Percentiles rank a stretch among this genome's conserved stretches.
These are phyloP conservation scores for Peribolospora baueri DNA, from an alignment of 768 basidiomycete genomes.

Conservation along the genomic window DNA sequence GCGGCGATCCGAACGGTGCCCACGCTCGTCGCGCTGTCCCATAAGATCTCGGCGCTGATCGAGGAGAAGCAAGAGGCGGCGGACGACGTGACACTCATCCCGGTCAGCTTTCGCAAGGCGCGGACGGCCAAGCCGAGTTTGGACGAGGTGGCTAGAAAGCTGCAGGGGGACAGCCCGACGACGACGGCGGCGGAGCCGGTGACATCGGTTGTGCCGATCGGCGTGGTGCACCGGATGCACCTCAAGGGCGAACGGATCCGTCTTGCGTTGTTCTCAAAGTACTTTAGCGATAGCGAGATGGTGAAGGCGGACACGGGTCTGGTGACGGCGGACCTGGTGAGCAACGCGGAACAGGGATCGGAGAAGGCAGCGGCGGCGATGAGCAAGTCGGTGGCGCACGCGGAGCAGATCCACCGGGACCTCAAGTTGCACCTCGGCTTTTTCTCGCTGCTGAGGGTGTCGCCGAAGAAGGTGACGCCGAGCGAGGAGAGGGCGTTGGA, in stretches of 20 bases:
- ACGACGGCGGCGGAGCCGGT: slow-evolving; percentile 38
- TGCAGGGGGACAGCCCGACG: background rate
- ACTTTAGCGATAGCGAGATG: slow-evolving; percentile 50
- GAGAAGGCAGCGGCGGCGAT: too few relatives aligned
- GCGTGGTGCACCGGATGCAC: slow-evolving; percentile 48
- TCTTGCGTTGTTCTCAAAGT: slow-evolving; percentile 51
- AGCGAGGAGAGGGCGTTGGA: slow-evolving; percentile 4
- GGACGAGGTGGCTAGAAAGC: background rate
- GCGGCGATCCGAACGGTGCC: slow-evolving; percentile 54
- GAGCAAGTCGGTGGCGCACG: too few relatives aligned
- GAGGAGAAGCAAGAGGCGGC: slow-evolving; percentile 51
- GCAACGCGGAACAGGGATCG: background rate
- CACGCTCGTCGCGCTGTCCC: slow-evolving; percentile 43
- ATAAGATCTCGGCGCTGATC: slow-evolving; percentile 50
- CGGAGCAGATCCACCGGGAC: slow-evolving; percentile 1
- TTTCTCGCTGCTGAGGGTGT: slow-evolving; percentile 6
- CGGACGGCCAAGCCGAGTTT: background rate
- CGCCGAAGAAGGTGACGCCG: background rate
- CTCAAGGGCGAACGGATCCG: slow-evolving; percentile 40
- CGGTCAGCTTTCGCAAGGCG: background rate
- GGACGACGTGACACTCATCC: slow-evolving; percentile 24
- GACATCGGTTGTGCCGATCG: slow-evolving; percentile 52
- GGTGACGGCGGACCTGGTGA: slow-evolving; percentile 19
- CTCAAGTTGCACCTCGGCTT: slow-evolving; percentile 5
- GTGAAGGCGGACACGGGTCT: slow-evolving; percentile 60